A percentile compares a stretch with the other conserved stretches of the same genome.
Conservation (phyloP, 2,329 filamentous ascomycete genomes). For the Lithohypha guttulata region DNA sequence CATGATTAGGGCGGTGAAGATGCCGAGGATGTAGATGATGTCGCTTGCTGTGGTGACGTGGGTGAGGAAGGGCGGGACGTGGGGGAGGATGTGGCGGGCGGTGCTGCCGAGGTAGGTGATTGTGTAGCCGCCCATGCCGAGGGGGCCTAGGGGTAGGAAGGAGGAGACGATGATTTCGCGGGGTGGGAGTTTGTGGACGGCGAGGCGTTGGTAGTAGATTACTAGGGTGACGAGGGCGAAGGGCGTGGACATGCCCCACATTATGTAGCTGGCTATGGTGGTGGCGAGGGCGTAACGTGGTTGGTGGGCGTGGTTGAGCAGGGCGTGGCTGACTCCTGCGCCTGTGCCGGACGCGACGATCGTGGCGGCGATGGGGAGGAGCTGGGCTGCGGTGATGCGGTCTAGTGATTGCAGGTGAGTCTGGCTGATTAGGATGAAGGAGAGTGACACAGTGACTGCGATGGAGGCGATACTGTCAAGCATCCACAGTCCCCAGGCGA, state of each 20-base stretch:
- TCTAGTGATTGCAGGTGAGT: constrained; percentile 38
- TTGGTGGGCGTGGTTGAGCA: constrained; percentile 33
- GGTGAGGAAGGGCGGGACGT: constrained; percentile 21
- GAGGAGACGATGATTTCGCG: constrained; percentile 58
- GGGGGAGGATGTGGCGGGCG: constrained; percentile 29
- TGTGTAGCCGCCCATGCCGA: constrained; percentile 56
- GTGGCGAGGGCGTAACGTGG: constrained; percentile 50
- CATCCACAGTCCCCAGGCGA: constrained; percentile 51
- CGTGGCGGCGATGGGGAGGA: constrained; percentile 57
- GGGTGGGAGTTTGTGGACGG: constrained; percentile 56
- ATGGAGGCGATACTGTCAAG: constrained; percentile 45
- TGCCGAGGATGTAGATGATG: constrained; percentile 28
- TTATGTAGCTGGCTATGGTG: constrained; percentile 54
- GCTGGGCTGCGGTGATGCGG: constrained; percentile 54
- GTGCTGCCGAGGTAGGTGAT: constrained; percentile 43
- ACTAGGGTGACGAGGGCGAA: constrained; percentile 54
- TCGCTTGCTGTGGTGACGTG: constrained; percentile 23
- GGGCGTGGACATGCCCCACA: constrained; percentile 51
- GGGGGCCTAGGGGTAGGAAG: constrained; percentile 56
- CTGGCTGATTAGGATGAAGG: constrained; percentile 32
- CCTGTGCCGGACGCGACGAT: constrained; percentile 58
- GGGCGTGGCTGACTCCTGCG: constrained; percentile 46
- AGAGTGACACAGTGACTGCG: constrained; percentile 44
- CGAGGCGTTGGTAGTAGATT: constrained; percentile 60
- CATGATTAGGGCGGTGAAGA: constrained; percentile 28